These are phyloP conservation scores for Candida hispaniensis DNA, from an alignment of 805 yeast genomes.

Conservation along the genomic window DNA sequence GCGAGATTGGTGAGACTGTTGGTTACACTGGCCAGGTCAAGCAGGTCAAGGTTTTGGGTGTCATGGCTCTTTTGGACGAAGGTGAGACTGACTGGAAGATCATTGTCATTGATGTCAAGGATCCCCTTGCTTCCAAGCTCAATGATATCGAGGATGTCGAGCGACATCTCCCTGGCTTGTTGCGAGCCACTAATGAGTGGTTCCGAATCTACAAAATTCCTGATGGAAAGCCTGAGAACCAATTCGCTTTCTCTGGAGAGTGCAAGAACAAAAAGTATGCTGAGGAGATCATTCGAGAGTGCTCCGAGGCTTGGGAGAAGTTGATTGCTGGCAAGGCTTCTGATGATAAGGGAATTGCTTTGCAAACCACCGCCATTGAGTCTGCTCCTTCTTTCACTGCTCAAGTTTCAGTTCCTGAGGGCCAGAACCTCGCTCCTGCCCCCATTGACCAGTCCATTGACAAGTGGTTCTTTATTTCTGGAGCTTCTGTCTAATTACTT, in stretches of 20 bases:
- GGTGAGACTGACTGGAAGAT: slow-evolving; percentile 97
- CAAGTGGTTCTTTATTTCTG: slow-evolving; percentile 94
- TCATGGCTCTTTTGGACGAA: slow-evolving; percentile 90
- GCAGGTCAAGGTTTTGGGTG: slow-evolving; percentile 87
- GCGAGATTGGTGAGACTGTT: slow-evolving; percentile 75
- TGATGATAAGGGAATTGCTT: slow-evolving; percentile 54
- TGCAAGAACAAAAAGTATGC: slow-evolving; percentile 83
- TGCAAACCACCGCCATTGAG: slow-evolving; percentile 65
- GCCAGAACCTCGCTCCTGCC: slow-evolving; percentile 66
- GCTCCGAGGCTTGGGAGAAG: slow-evolving; percentile 73
- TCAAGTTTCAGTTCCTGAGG: slow-evolving; percentile 52
- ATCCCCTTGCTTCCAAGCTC: slow-evolving; percentile 79
- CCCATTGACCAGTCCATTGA: slow-evolving; percentile 94
- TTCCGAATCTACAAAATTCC: slow-evolving; percentile 96
- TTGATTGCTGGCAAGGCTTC: slow-evolving; percentile 54
- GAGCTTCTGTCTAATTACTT: slow-evolving; percentile 26
- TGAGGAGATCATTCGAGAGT: slow-evolving; percentile 69
- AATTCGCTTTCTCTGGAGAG: slow-evolving; percentile 93
- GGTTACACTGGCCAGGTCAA: slow-evolving; percentile 73
- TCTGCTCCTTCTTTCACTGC: slow-evolving; percentile 45
- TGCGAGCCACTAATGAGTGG: slow-evolving; percentile 95
- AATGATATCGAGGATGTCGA: slow-evolving; percentile 87
- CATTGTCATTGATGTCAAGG: slow-evolving; percentile 73
- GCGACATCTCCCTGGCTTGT: slow-evolving; percentile 79
- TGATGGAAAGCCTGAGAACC: slow-evolving; percentile 94